Evolutionary conservation across 129 eudicot genomes (phyloP), one percentile per base, ranked within the genome.

Genomic region (Calendula officinalis): DNA sequence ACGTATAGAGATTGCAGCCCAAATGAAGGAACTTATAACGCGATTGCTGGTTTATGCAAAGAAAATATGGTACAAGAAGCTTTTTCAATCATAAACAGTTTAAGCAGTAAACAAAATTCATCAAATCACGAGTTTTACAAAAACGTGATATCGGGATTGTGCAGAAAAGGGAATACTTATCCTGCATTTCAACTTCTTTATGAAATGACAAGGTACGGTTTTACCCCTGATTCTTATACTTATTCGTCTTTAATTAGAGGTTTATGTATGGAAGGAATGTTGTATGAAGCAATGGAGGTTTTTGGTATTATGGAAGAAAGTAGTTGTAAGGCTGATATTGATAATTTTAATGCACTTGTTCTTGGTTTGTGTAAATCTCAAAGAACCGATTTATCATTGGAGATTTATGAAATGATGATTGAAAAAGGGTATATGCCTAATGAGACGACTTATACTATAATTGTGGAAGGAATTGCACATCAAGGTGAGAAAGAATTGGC

Each of bases 161-260:
- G 98, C 73, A 81, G 78, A 74, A 88, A 85, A 56, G 91, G 95
- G 34, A 92, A 92, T 34, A 88, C 96, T 2, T 73, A 74, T 67
- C 68, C 95, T 7, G 96, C 98, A 27, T 80, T 92, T 68, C 94
- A 82, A 74, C 86, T 92, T 40, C 71, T 92, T 56, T 74, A 68
- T 32, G 91, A 88, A 62, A 85, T 88, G 89, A 83, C 91, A 0
- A 53, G 72, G 36, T 64, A 61, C 35, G 96, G 91, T n/a, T 88
- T 81, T 70, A 74, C 81, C 33, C 95, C 95, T 2, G 89, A 82
- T 64, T 77, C 95, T 0, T 85, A 74, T 68, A 81, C 83, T 3
- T 83, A 88, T 45, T 88, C 96, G 4, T 71, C 91, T 41, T 67
- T 92, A 75, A 79, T 88, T 4, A 77, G 91, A 77, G 96, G 98